phyloP scores from a whole-genome alignment of 1,284 basidiomycete genomes.

The Naganishia albida region DNA sequence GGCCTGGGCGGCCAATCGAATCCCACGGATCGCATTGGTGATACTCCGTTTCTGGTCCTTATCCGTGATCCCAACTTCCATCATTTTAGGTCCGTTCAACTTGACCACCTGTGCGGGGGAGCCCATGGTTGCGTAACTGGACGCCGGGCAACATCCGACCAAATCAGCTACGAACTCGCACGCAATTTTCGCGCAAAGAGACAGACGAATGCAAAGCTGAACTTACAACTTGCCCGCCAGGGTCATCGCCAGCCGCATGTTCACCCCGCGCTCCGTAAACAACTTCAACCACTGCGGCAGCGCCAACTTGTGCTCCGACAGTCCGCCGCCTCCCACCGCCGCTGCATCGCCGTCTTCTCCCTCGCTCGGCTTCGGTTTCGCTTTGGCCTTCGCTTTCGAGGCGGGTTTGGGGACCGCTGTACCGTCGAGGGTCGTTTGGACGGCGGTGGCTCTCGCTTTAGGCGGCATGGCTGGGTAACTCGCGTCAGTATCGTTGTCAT shows the following conservation, averaged over 20 bases:
- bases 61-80: conserved; percentile 63
- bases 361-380: not conserved
- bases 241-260: conserved; percentile 72
- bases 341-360: not conserved
- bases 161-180: too few relatives aligned
- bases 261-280: conserved; percentile 64
- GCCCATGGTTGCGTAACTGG: conserved; percentile 19
- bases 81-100: conserved; percentile 48
- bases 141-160: not conserved
- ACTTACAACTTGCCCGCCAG: conserved; percentile 74
- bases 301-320: conserved; percentile 54
- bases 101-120: conserved; percentile 16
- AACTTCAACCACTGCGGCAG: conserved; percentile 74
- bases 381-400: not conserved
- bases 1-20: conserved; percentile 32
- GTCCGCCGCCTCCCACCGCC: not conserved
- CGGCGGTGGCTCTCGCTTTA: conserved; percentile 1
- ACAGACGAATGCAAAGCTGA: not conserved
- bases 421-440: too few relatives aligned
- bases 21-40: conserved; percentile 63
- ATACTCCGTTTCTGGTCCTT: conserved; percentile 70
- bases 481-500: too few relatives aligned
- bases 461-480: conserved; percentile 21
- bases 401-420: not conserved
- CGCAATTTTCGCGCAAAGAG: too few relatives aligned